These are phyloP conservation scores for Pogostemon cablin DNA, from an alignment of 257 asterid species.

Conservation along the genomic window DNA sequence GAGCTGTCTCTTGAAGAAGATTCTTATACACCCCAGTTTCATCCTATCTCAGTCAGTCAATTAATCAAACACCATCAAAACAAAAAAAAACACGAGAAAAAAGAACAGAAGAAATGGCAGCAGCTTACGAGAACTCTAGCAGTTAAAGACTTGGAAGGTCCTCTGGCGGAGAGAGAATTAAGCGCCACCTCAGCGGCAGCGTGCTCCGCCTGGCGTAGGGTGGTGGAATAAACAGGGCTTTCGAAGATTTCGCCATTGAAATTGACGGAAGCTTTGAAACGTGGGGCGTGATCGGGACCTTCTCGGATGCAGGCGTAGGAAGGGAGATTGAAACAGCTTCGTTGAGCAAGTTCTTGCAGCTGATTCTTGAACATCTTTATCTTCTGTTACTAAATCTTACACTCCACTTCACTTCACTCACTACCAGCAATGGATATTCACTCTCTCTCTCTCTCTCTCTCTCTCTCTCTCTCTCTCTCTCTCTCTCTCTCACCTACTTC, in stretches of 20 bases:
- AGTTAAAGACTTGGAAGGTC: constrained; percentile 52
- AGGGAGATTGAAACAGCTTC: constrained; percentile 60
- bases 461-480: neutral
- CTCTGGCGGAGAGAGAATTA: constrained; percentile 51
- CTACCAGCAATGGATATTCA: too few relatives aligned
- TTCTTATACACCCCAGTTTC: constrained; percentile 61
- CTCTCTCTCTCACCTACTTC: constrained; percentile 33
- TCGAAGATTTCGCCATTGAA: constrained; percentile 52
- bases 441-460: neutral
- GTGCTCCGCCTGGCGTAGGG: constrained; percentile 61
- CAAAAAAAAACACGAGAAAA: neutral
- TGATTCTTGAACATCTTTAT: constrained; percentile 52
- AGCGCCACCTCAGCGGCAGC: constrained; percentile 64
- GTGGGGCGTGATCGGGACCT: constrained; percentile 63
- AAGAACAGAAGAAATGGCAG: neutral
- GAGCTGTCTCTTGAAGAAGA: constrained; percentile 55
- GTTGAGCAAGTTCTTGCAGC: constrained; percentile 53
- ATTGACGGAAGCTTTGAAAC: constrained; percentile 55
- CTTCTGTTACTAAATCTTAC: neutral
- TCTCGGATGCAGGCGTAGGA: constrained; percentile 46
- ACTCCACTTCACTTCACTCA: too few relatives aligned
- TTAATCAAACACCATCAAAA: neutral
- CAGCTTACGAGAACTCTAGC: constrained; percentile 58
- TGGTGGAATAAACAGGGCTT: constrained; percentile 43
- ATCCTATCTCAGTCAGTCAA: constrained; percentile 34